These are phyloP conservation scores for Leishmania major DNA, from an alignment of 208 protist genomes.

Conservation along the genomic window DNA sequence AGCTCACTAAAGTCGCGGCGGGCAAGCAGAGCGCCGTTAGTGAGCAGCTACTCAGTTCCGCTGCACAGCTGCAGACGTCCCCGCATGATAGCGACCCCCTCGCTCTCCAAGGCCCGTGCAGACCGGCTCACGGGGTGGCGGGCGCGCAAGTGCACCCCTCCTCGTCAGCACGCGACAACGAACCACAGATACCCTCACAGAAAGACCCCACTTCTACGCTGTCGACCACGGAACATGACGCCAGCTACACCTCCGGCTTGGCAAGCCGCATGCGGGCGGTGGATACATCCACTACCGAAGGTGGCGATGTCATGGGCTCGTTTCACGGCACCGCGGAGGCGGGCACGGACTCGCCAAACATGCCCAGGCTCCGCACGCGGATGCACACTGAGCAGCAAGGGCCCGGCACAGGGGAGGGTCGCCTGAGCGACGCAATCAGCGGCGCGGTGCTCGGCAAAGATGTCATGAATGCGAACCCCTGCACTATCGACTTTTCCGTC, in stretches of 20 bases:
- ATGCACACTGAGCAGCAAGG: neutral
- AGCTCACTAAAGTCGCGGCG: too few species aligned
- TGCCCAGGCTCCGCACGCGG: neutral
- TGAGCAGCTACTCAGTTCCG: neutral
- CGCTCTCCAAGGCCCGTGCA: neutral
- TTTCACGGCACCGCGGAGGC: neutral
- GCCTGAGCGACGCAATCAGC: neutral
- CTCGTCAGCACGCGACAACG: neutral
- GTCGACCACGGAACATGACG: neutral
- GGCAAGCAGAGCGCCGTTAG: neutral
- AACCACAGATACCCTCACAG: neutral
- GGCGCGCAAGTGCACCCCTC: neutral
- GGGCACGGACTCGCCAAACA: neutral
- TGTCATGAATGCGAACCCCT: neutral
- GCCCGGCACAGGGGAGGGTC: neutral
- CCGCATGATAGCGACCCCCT: neutral
- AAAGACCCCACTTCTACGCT: neutral
- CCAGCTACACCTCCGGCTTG: neutral
- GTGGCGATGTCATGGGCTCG: neutral
- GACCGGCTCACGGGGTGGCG: neutral
- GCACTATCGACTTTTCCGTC: neutral
- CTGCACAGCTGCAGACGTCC: neutral
- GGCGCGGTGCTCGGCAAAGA: neutral
- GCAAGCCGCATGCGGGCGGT: neutral
- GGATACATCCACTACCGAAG: neutral